phyloP scores from a whole-genome alignment of 108 stramenopile genomes.

The Aurantiochytrium sp. region DNA sequence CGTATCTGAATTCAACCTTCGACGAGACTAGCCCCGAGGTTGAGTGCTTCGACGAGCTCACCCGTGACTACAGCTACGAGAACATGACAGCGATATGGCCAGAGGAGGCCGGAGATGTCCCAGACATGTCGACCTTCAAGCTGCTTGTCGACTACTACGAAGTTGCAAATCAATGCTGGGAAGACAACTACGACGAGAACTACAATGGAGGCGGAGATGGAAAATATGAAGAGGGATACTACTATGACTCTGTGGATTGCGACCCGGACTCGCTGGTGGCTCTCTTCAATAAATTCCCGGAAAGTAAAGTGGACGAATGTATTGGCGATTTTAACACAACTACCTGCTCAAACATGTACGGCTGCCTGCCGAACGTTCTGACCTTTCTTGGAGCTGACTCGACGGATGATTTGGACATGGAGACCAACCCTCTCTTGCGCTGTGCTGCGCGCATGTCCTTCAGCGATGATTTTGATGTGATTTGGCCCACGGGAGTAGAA shows the following conservation, averaged over 20 bases:
- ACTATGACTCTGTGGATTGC: not conserved
- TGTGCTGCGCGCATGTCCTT: not conserved
- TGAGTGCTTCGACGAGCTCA: too few species aligned
- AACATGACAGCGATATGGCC: too few species aligned
- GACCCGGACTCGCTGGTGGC: not conserved
- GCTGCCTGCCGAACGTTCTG: not conserved
- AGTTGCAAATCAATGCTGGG: too few species aligned
- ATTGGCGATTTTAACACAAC: not conserved
- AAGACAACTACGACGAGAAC: not conserved
- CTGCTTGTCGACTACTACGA: too few species aligned
- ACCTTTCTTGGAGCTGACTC: not conserved
- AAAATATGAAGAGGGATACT: not conserved
- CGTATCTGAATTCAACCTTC: too few species aligned
- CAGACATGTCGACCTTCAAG: too few species aligned
- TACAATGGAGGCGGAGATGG: not conserved
- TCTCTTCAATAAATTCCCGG: not conserved
- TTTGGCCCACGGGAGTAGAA: not conserved
- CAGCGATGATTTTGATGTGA: not conserved
- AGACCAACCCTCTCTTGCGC: not conserved
- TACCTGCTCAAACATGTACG: not conserved
- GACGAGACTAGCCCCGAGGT: too few species aligned
- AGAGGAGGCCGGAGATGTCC: too few species aligned
- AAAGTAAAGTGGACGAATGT: not conserved
- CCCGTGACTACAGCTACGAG: too few species aligned
- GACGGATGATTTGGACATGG: not conserved